phyloP scores from a whole-genome alignment of 371 early-diverging fungal species.

The Nosema muscidifuracis region DNA sequence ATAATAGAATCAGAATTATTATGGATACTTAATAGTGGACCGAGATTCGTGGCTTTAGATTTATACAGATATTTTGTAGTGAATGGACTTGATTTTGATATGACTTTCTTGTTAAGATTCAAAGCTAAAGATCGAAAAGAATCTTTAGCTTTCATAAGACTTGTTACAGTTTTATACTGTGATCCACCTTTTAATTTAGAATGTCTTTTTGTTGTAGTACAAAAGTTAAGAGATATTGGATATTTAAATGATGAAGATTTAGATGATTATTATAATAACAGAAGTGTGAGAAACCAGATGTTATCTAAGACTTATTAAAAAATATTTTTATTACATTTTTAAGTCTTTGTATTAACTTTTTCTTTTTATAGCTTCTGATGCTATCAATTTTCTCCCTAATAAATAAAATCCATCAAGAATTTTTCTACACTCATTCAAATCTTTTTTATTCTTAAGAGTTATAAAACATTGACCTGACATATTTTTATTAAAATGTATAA shows the following conservation, averaged over 20 bases:
- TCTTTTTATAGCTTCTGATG: no score
- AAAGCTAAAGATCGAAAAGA: slow-evolving; percentile 44
- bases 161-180: slow-evolving; percentile 55
- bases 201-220: slow-evolving; percentile 23
- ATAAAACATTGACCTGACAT: background rate
- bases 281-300: background rate
- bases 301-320: background rate
- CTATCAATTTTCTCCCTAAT: no score
- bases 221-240: slow-evolving; percentile 31
- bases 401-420: background rate
- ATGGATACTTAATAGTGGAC: slow-evolving; percentile 8
- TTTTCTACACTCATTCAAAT: background rate
- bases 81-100: slow-evolving; percentile 46
- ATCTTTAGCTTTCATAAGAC: slow-evolving; percentile 46
- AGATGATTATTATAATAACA: slow-evolving; percentile 34
- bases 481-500: background rate
- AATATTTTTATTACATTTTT: background rate
- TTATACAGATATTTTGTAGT: slow-evolving; percentile 55
- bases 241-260: slow-evolving; percentile 13
- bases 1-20: slow-evolving; percentile 34
- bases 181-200: slow-evolving; percentile 53
- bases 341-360: no score
- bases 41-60: slow-evolving; percentile 52
- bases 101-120: slow-evolving; percentile 47
- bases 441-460: background rate